Evolutionary conservation across 768 basidiomycete species (phyloP), one percentile per base, ranked within the genome.

Genomic region (Mycena rebaudengoi): DNA sequence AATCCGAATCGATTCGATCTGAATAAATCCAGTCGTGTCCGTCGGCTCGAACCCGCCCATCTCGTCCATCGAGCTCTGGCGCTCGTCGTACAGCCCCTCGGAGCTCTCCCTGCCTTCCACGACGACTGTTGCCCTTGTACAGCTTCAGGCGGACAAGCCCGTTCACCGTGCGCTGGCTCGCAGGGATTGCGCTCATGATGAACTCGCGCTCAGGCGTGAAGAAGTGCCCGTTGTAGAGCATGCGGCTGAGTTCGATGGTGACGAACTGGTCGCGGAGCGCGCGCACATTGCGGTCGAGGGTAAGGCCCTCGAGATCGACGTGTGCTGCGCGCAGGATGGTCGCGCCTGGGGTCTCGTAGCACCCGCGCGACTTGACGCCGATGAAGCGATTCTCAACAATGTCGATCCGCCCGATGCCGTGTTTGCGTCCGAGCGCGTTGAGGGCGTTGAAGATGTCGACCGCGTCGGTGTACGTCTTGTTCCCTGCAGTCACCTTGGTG

Each of bases 311-410:
- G 69, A 99, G 80, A 70, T 99, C 98, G 78, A 99, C 84, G 81
- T 99, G 98, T 7, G 98, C 97, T 16, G 85, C 89, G 64, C 98
- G 94, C 46, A 99, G 85, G 80, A 99, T 98, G 50, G 96, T 98
- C 23, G 95, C 98, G 6, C 91, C 98, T 16, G 98, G 98, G 2
- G 93, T 91, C 79, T 99, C 98, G 83, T 99, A 99, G 82, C 98
- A 99, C n/a, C 98, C 98, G 30, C 98, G 94, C 48, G 94, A 95
- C 80, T 99, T 99, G 75, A 99, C 98, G 59, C 98, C 98, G 75
- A 99, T 98, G 83, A 98, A 99, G 55, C 98, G 88, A 84, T 99
- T 99, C 83, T 99, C 97, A 73, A 99, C 98, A 72, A 99, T 99
- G 77, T 99, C 98, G 80, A 98, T 92, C 62, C 98, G 89, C 28